Percentiles rank a stretch among this genome's conserved stretches.
phyloP scores from a whole-genome alignment of 179 eudicot species.

The Sideroxylon spinosum region DNA sequence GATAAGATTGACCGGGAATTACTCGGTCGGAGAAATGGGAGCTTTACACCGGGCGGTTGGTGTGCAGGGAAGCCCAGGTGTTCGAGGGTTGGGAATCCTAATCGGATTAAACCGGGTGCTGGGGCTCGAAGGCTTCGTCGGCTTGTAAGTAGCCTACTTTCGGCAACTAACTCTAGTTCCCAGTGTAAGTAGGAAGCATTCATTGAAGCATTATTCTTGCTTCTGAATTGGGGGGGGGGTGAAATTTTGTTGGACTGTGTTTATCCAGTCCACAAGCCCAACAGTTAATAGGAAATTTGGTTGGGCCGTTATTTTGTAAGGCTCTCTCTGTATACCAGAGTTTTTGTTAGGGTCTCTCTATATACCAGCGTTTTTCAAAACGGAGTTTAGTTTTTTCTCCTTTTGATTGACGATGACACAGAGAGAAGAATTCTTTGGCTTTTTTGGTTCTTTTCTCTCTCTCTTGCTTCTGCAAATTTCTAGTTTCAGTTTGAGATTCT shows the following conservation, averaged over 20 bases:
- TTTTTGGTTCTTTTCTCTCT: too few relatives aligned
- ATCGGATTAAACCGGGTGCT: slow-evolving; percentile 41
- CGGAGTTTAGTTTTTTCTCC: too few relatives aligned
- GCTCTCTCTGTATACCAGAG: too few relatives aligned
- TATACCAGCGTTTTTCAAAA: too few relatives aligned
- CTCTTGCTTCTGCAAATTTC: too few relatives aligned
- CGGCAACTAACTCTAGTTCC: slow-evolving; percentile 24
- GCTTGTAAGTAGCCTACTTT: slow-evolving; percentile 31
- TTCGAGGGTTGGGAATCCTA: slow-evolving; percentile 32
- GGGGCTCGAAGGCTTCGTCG: slow-evolving; percentile 46
- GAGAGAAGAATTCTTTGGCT: background rate
- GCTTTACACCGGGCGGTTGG: slow-evolving; percentile 84
- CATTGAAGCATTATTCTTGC: background rate
- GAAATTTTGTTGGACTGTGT: background rate
- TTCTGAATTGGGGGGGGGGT: background rate
- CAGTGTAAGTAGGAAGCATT: slow-evolving; percentile 51
- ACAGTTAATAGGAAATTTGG: background rate
- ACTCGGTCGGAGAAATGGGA: slow-evolving; percentile 46
- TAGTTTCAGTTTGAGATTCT: background rate
- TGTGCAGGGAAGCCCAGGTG: slow-evolving; percentile 37
- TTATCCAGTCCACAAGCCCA: background rate
- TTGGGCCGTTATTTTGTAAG: background rate
- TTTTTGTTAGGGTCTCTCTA: too few relatives aligned
- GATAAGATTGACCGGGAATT: slow-evolving; percentile 67
- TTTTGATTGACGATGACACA: background rate